Conservation (phyloP, 2,329 filamentous ascomycete species). For the Pezicula carpinea region DNA sequence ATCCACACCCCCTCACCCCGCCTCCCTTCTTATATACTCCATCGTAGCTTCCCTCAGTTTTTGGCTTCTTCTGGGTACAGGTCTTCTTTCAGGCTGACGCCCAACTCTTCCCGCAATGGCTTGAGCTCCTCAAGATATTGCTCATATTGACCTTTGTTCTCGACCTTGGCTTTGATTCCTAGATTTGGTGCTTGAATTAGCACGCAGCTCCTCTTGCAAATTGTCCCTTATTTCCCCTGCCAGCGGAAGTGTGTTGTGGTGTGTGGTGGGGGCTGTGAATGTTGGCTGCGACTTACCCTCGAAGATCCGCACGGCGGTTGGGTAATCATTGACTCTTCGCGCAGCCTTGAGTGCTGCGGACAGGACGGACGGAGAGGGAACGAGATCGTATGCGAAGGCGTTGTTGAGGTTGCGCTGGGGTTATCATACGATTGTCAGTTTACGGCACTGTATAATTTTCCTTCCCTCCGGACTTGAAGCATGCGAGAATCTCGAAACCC, state of each 20-base stretch:
- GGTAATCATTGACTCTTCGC: conserved; percentile 95
- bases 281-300: conserved; percentile 64
- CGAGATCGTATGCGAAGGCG: conserved; percentile 99
- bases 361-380: conserved; percentile 88
- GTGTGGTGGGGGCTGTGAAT: too few relatives aligned
- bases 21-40: neutral
- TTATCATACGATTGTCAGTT: neutral
- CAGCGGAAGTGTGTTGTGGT: neutral
- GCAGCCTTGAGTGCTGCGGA: conserved; percentile 89
- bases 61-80: conserved; percentile 65
- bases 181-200: conserved; percentile 12
- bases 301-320: conserved; percentile 96
- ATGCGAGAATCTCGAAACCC: neutral
- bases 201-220: neutral
- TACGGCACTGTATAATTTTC: conserved; percentile 3
- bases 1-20: neutral
- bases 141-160: conserved; percentile 96
- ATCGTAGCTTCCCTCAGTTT: conserved; percentile 15
- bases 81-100: conserved; percentile 85
- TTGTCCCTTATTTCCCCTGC: too few relatives aligned
- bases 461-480: neutral
- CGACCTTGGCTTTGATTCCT: conserved; percentile 99
- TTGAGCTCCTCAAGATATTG: conserved; percentile 94
- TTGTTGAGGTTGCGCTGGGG: conserved; percentile 92
- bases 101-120: conserved; percentile 87